These are phyloP conservation scores for Neurospora sp. DNA, from an alignment of 495 filamentous ascomycete species.

Conservation along the genomic window DNA sequence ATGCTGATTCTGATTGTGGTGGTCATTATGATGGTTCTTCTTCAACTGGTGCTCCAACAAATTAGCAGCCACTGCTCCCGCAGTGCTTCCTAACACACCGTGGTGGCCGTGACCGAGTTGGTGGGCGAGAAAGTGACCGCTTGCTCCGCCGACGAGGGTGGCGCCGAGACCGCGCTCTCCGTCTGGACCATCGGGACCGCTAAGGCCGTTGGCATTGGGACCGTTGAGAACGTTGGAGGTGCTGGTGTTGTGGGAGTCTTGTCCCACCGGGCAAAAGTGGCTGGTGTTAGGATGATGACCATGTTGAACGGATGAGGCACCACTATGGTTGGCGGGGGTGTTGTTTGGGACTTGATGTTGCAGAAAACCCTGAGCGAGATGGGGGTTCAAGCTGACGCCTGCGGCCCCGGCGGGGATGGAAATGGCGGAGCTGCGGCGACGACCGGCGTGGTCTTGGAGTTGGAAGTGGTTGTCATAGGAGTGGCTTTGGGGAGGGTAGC, in stretches of 20 bases:
- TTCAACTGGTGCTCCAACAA: slow-evolving; percentile 39
- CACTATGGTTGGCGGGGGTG: not conserved
- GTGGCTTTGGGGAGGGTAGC: not conserved
- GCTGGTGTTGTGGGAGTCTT: not conserved
- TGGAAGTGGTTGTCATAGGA: not conserved
- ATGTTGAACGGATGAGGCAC: not conserved
- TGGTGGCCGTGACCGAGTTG: slow-evolving; percentile 29
- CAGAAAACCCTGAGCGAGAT: not conserved
- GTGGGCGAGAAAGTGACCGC: slow-evolving; percentile 42
- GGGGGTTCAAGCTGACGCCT: not conserved
- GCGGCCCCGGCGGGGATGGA: not conserved
- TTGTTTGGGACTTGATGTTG: not conserved
- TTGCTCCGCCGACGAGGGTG: slow-evolving; percentile 43
- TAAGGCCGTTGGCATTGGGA: not conserved
- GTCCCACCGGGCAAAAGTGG: not conserved
- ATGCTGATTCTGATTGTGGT: not conserved
- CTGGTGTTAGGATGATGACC: not conserved
- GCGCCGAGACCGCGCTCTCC: slow-evolving; percentile 45
- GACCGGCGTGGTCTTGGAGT: not conserved
- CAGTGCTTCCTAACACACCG: slow-evolving; percentile 39
- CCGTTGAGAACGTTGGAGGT: not conserved
- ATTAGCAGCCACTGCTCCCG: slow-evolving; percentile 49
- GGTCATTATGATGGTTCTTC: slow-evolving; percentile 10
- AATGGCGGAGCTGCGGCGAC: not conserved
- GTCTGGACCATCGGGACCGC: slow-evolving; percentile 7